These are phyloP conservation scores for Triangularia verruculosa DNA, from an alignment of 2,329 filamentous ascomycete genomes.

Conservation along the genomic window DNA sequence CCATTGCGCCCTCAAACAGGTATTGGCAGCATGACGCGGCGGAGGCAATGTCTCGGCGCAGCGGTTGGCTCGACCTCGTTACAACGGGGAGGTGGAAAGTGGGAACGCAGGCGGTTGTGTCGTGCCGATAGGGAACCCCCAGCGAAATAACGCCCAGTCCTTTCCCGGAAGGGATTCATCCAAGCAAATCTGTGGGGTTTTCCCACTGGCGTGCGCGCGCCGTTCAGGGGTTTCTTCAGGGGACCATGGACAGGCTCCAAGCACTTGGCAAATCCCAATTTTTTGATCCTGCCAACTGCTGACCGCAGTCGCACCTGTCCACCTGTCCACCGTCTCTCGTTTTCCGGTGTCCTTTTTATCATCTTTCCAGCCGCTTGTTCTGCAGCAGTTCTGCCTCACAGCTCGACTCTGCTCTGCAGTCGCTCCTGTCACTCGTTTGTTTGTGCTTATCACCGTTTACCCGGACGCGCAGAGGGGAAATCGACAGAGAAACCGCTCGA, in stretches of 20 bases:
- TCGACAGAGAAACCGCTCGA: background rate
- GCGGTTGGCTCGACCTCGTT: background rate
- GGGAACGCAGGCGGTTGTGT: background rate
- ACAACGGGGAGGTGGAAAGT: background rate
- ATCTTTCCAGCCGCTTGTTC: background rate
- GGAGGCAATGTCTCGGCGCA: background rate
- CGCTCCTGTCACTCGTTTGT: conserved; percentile 2
- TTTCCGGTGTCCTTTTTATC: background rate
- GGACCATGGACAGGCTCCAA: background rate
- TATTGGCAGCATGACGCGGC: background rate
- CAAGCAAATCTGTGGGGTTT: background rate
- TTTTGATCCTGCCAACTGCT: background rate
- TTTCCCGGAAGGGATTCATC: background rate
- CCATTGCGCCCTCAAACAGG: background rate
- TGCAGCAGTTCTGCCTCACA: background rate
- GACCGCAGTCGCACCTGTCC: background rate
- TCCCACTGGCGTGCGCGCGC: background rate
- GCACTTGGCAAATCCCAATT: conserved; percentile 4
- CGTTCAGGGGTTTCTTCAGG: conserved; percentile 7
- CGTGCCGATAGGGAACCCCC: background rate
- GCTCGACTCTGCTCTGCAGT: background rate
- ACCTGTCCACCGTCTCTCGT: background rate
- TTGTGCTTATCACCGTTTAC: background rate
- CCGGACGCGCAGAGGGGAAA: background rate
- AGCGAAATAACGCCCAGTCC: background rate